A percentile compares a stretch with the other conserved stretches of the same genome.
Evolutionary conservation across 805 yeast species (phyloP).

Genomic region (Kodamaea hsintzibuensis): DNA sequence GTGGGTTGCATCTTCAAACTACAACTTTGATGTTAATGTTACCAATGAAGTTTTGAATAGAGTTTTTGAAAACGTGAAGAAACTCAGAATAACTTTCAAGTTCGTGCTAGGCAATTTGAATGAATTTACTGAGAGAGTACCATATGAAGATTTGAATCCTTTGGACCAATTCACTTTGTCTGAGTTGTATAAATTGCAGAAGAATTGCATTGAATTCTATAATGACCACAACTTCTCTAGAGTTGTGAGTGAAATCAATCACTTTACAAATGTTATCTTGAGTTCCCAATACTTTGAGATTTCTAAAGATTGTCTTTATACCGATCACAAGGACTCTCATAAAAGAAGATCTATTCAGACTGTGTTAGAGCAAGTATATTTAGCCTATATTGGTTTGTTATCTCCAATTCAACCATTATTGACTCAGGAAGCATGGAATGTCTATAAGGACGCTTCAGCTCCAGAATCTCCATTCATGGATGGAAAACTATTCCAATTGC

Average conservation of each 20-base stretch:
- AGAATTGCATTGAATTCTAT: slow-evolving; percentile 46
- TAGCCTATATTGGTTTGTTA: slow-evolving; percentile 62
- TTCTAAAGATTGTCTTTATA: slow-evolving; percentile 81
- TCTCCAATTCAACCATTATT: slow-evolving; percentile 83
- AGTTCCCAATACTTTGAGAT: slow-evolving; percentile 87
- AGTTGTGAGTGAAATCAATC: slow-evolving; percentile 65
- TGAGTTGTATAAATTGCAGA: slow-evolving; percentile 50
- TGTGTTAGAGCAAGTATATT: slow-evolving; percentile 60
- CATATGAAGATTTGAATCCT: slow-evolving; percentile 33
- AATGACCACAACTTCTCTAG: slow-evolving; percentile 63
- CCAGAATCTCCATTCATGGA: slow-evolving; percentile 47
- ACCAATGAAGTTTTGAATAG: slow-evolving; percentile 72
- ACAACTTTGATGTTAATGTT: slow-evolving; percentile 73
- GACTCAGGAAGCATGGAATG: slow-evolving; percentile 86
- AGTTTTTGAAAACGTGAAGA: slow-evolving; percentile 78
- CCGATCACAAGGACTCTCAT: slow-evolving; percentile 51
- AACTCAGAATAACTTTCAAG: slow-evolving; percentile 77
- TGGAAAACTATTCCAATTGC: slow-evolving; percentile 41
- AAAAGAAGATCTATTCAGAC: slow-evolving; percentile 65
- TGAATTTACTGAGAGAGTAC: slow-evolving; percentile 39
- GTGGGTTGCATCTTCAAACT: slow-evolving; percentile 89
- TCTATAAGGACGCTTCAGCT: slow-evolving; percentile 36
- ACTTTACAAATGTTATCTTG: slow-evolving; percentile 70
- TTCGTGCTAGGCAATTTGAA: slow-evolving; percentile 78
- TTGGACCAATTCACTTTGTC: slow-evolving; percentile 67